A percentile compares a stretch with the other conserved stretches of the same genome.
These are phyloP conservation scores for Bothia castanella DNA, from an alignment of 1,284 basidiomycete species.

Conservation along the genomic window DNA sequence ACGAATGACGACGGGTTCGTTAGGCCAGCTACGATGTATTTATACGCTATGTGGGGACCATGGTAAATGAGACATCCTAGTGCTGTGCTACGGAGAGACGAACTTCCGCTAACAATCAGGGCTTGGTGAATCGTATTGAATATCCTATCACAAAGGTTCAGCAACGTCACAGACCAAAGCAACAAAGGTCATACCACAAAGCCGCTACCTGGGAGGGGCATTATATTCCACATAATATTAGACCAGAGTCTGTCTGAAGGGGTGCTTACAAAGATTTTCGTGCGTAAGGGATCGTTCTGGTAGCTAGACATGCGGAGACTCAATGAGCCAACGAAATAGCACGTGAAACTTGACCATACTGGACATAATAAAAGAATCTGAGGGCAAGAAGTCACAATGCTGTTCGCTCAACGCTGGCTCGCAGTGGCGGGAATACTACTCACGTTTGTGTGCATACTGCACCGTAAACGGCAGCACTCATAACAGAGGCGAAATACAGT, in stretches of 20 bases:
- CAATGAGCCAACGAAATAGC: neutral
- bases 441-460: slow-evolving; percentile 8
- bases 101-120: slow-evolving; percentile 1
- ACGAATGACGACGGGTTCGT: neutral
- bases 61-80: neutral
- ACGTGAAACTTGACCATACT: neutral
- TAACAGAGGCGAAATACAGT: neutral
- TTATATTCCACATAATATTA: neutral
- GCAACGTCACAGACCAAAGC: neutral
- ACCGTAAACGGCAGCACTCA: slow-evolving; percentile 2
- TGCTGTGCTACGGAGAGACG: neutral
- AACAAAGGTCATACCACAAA: neutral
- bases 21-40: slow-evolving; percentile 1
- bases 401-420: neutral
- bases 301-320: neutral
- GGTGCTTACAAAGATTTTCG: slow-evolving; percentile 5
- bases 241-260: too few species aligned
- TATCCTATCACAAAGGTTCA: neutral
- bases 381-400: neutral
- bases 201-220: neutral
- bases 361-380: slow-evolving; percentile 1
- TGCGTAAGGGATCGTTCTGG: neutral
- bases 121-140: slow-evolving; percentile 2
- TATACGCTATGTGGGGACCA: slow-evolving; percentile 1
- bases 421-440: neutral